Conservation (phyloP, 441 rosid genomes). For the Metrosideros polymorpha region DNA sequence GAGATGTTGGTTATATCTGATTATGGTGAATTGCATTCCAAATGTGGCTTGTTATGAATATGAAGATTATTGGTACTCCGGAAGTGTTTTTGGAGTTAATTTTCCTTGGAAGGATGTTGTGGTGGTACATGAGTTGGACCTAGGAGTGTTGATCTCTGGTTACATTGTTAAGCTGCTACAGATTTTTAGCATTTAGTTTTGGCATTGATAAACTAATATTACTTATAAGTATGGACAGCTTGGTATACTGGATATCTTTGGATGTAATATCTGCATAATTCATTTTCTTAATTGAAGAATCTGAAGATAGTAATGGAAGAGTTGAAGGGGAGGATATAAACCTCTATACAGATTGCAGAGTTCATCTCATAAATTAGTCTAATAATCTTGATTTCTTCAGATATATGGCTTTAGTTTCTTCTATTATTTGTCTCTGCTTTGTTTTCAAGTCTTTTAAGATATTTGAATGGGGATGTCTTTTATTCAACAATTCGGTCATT, state of each 20-base stretch:
- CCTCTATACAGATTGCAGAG: background rate
- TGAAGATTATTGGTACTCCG: background rate
- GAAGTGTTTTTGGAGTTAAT: background rate
- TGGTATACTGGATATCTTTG: background rate
- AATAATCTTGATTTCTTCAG: background rate
- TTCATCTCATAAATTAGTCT: background rate
- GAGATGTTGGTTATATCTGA: background rate
- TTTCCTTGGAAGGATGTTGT: background rate
- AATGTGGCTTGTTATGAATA: background rate
- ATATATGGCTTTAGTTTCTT: background rate
- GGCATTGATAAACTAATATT: background rate
- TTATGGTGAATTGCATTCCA: background rate
- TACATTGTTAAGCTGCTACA: background rate
- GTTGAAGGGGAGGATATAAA: background rate
- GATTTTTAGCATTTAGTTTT: background rate
- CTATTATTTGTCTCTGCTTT: background rate
- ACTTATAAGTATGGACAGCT: background rate
- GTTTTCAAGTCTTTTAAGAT: background rate
- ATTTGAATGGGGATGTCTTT: background rate
- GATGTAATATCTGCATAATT: background rate
- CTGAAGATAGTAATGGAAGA: background rate
- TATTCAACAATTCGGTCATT: background rate
- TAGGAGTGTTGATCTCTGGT: background rate
- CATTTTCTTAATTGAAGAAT: background rate
- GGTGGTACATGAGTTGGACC: background rate